phyloP scores from a whole-genome alignment of 345 rosid genomes.

The Pugionium dolabratum region DNA sequence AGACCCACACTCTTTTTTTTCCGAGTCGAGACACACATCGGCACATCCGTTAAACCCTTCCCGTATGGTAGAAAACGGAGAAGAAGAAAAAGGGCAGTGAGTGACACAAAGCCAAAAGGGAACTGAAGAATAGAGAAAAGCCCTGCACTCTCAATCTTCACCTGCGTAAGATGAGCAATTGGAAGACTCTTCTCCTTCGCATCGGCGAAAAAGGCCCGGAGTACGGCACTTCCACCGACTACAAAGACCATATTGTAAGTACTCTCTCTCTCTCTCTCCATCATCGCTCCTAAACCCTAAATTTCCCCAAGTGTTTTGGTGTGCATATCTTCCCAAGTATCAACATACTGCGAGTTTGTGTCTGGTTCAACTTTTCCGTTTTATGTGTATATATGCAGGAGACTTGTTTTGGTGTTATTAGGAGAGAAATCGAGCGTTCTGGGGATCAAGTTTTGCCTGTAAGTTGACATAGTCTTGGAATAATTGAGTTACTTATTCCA shows the following conservation, averaged over 20 bases:
- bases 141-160: slow-evolving; percentile 2
- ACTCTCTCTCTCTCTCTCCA: slow-evolving; percentile 15
- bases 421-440: slow-evolving; percentile 87
- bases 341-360: neutral
- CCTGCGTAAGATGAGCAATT: slow-evolving; percentile 57
- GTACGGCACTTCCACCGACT: slow-evolving; percentile 68
- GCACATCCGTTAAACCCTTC: too few species aligned
- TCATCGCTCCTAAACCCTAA: slow-evolving; percentile 40
- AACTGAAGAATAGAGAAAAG: neutral
- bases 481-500: neutral
- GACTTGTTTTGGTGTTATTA: slow-evolving; percentile 70
- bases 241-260: slow-evolving; percentile 81
- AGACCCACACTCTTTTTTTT: too few species aligned
- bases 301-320: neutral
- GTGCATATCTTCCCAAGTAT: neutral
- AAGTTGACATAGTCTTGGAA: slow-evolving; percentile 10
- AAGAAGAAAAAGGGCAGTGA: neutral
- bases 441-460: slow-evolving; percentile 58
- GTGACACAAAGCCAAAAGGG: neutral
- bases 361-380: neutral
- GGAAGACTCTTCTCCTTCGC: slow-evolving; percentile 84
- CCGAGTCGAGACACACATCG: too few species aligned
- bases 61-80: neutral
- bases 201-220: slow-evolving; percentile 89
- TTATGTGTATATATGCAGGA: slow-evolving; percentile 49